Evolutionary conservation across 441 rosid genomes (phyloP).

Genomic region (Aleurites moluccanus): DNA sequence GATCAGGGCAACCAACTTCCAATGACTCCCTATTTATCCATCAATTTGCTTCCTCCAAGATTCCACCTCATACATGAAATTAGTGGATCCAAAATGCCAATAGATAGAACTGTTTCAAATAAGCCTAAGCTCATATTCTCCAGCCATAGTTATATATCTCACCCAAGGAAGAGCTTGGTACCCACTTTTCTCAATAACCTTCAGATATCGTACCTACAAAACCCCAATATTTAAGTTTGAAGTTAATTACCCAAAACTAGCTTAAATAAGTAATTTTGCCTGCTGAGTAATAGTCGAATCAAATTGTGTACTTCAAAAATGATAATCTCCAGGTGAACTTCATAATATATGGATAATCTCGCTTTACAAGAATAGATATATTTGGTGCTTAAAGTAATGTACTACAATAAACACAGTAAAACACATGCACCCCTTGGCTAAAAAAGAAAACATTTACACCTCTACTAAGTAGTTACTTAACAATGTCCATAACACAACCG

Average conservation of each 20-base stretch:
- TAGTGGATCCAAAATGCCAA: neutral
- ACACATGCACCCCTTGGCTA: neutral
- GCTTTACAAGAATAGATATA: neutral
- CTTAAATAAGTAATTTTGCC: neutral
- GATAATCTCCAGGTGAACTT: constrained; percentile 3
- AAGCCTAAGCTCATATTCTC: constrained; percentile 83
- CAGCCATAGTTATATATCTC: constrained; percentile 86
- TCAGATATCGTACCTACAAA: constrained; percentile 71
- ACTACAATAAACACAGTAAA: neutral
- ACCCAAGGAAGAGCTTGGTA: constrained; percentile 91
- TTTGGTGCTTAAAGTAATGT: neutral
- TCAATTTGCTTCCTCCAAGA: constrained; percentile 8
- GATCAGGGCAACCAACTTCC: constrained; percentile 6
- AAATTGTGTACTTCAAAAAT: constrained; percentile 6
- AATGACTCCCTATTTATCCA: constrained; percentile 6
- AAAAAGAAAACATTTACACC: neutral
- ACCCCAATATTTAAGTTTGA: constrained; percentile 1
- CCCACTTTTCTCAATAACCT: constrained; percentile 84
- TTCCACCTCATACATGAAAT: constrained; percentile 15
- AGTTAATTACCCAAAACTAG: neutral
- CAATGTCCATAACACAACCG: neutral
- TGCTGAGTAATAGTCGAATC: neutral
- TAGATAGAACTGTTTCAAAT: no score
- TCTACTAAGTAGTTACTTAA: neutral
- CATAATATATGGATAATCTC: neutral